phyloP scores from a whole-genome alignment of 148 eudicot genomes.

The Rhododendron vialii region DNA sequence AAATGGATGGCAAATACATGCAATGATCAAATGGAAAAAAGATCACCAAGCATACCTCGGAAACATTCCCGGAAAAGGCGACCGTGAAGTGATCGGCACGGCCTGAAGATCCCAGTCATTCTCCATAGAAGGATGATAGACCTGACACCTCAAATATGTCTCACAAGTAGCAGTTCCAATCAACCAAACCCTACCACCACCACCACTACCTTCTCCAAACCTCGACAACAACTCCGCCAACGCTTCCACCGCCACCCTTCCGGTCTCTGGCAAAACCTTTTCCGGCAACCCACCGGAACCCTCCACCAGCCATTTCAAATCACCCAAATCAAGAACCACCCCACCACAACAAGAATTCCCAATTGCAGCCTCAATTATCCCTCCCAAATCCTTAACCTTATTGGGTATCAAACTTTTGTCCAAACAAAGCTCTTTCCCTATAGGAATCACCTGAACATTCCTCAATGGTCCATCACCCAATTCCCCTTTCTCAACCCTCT shows the following conservation, averaged over 20 bases:
- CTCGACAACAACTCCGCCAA: conserved; percentile 39
- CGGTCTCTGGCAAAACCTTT: conserved; percentile 27
- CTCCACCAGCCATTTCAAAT: conserved; percentile 54
- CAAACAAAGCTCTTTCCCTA: conserved; percentile 37
- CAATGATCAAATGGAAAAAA: neutral
- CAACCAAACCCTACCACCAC: conserved; percentile 50
- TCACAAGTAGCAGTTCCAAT: conserved; percentile 94
- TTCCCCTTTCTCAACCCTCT: conserved; percentile 53
- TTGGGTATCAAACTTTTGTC: conserved; percentile 24
- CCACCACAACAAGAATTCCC: conserved; percentile 29
- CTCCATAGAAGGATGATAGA: conserved; percentile 82
- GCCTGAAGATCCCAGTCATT: conserved; percentile 93
- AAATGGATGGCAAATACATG: neutral
- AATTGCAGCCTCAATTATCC: conserved; percentile 39
- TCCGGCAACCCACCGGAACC: conserved; percentile 11
- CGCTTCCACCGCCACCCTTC: conserved; percentile 36
- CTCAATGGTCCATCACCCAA: conserved; percentile 34
- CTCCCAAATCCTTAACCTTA: conserved; percentile 48
- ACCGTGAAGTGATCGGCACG: conserved; percentile 66
- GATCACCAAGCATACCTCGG: conserved; percentile 52
- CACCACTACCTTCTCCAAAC: conserved; percentile 22
- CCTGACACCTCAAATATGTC: conserved; percentile 88
- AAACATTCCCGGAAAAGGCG: conserved; percentile 54
- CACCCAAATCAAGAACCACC: conserved; percentile 67
- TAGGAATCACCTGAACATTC: conserved; percentile 40